A percentile compares a stretch with the other conserved stretches of the same genome.
These are phyloP conservation scores for Eucalyptus fibrosa DNA, from an alignment of 345 rosid genomes.

Conservation along the genomic window DNA sequence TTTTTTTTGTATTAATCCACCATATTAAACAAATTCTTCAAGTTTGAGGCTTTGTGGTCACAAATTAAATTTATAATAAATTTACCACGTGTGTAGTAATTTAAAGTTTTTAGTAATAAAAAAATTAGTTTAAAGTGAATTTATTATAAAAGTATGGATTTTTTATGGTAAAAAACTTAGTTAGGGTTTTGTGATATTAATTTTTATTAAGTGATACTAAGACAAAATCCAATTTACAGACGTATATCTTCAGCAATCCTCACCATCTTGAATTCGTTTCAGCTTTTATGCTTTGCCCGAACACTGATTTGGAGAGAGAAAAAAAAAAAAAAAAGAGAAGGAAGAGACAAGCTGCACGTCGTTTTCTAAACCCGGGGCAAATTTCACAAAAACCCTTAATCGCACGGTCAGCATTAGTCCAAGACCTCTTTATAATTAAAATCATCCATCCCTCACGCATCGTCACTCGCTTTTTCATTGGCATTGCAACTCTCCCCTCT, in stretches of 20 bases:
- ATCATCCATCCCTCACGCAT: background rate
- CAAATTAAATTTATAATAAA: too few relatives aligned
- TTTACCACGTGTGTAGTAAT: accelerated
- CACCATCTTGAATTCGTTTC: background rate
- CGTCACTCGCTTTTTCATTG: background rate
- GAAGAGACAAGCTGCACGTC: background rate
- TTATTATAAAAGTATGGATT: accelerated
- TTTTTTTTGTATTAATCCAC: too few relatives aligned
- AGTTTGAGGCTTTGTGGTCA: too few relatives aligned
- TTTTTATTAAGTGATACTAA: background rate
- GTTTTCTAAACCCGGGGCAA: background rate
- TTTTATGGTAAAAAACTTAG: too few relatives aligned
- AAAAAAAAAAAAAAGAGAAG: background rate
- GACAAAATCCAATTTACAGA: background rate
- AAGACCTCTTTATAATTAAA: background rate
- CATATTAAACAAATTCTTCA: too few relatives aligned
- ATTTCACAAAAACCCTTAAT: background rate
- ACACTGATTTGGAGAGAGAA: background rate
- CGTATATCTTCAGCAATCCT: background rate
- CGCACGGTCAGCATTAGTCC: background rate
- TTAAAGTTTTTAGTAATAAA: accelerated
- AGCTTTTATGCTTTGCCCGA: background rate
- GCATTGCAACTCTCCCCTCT: too few relatives aligned
- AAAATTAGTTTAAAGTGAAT: accelerated
- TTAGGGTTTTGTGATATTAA: accelerated